Conservation (phyloP, 768 basidiomycete species). For the Gymnopilus dilepis region DNA sequence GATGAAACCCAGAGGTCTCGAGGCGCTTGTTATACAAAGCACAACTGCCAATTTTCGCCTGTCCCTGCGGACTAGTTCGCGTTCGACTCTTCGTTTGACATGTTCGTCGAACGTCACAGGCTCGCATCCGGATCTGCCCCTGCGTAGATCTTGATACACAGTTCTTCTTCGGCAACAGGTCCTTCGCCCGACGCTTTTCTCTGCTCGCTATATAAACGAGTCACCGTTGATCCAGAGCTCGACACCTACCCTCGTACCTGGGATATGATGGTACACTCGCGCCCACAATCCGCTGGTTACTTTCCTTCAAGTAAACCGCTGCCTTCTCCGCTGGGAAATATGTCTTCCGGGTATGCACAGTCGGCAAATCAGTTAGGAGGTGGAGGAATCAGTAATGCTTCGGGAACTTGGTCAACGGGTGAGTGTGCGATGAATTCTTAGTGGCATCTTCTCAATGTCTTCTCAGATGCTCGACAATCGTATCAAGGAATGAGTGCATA, state of each 20-base stretch:
- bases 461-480: slow-evolving; percentile 18
- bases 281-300: slow-evolving; percentile 21
- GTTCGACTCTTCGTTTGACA: slow-evolving; percentile 22
- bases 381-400: slow-evolving; percentile 16
- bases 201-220: slow-evolving; percentile 29
- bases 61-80: slow-evolving; percentile 24
- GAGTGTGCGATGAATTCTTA: slow-evolving; percentile 11
- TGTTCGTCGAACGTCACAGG: slow-evolving; percentile 26
- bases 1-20: slow-evolving; percentile 26
- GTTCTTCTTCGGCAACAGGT: slow-evolving; percentile 22
- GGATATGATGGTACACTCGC: slow-evolving; percentile 26
- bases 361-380: slow-evolving; percentile 20
- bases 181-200: slow-evolving; percentile 24
- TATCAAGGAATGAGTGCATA: slow-evolving; percentile 16
- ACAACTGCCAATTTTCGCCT: slow-evolving; percentile 17
- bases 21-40: slow-evolving; percentile 26
- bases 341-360: slow-evolving; percentile 23
- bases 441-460: not conserved
- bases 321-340: slow-evolving; percentile 15
- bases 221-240: slow-evolving; percentile 18
- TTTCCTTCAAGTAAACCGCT: slow-evolving; percentile 19
- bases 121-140: slow-evolving; percentile 21
- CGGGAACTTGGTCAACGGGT: slow-evolving; percentile 28
- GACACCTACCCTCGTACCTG: slow-evolving; percentile 23
- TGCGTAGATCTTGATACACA: slow-evolving; percentile 30